Conservation (phyloP, 208 protist genomes). For the Wallacemonas rigidus region DNA sequence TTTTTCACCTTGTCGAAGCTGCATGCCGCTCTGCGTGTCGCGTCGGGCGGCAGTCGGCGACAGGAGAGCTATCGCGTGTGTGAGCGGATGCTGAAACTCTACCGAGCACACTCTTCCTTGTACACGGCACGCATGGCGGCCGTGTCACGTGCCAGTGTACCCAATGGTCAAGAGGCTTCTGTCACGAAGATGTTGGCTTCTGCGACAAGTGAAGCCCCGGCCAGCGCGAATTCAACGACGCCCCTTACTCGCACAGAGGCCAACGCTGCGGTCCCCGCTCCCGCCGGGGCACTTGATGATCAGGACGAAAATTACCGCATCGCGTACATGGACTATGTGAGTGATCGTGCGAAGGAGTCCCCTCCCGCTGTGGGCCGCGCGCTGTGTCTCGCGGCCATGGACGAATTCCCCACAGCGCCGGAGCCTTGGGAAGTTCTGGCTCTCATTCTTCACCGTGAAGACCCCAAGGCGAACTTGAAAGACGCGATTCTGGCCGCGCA, state of each 20-base stretch:
- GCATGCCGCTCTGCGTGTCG: constrained; percentile 53
- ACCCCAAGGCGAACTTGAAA: constrained; percentile 47
- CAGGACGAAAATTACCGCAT: constrained; percentile 53
- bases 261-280: neutral
- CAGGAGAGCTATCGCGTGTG: constrained; percentile 70
- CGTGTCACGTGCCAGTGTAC: neutral
- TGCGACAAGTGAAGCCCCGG: too few species aligned
- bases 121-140: constrained; percentile 27
- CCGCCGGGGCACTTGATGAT: constrained; percentile 42
- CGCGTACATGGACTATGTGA: constrained; percentile 65
- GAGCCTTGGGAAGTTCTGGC: constrained; percentile 69
- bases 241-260: too few species aligned
- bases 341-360: constrained; percentile 45
- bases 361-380: constrained; percentile 41
- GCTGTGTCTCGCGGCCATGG: constrained; percentile 66
- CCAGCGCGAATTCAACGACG: too few species aligned
- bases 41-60: constrained; percentile 19
- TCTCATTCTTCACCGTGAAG: constrained; percentile 65
- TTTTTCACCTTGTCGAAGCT: constrained; percentile 70
- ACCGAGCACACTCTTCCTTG: constrained; percentile 44
- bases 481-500: constrained; percentile 69
- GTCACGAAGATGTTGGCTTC: too few species aligned
- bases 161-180: too few species aligned
- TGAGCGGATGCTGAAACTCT: constrained; percentile 62
- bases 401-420: constrained; percentile 60